Percentiles rank a stretch among this genome's conserved stretches.
Conservation (phyloP, 305 asterid genomes). For the Ilex paraguariensis region DNA sequence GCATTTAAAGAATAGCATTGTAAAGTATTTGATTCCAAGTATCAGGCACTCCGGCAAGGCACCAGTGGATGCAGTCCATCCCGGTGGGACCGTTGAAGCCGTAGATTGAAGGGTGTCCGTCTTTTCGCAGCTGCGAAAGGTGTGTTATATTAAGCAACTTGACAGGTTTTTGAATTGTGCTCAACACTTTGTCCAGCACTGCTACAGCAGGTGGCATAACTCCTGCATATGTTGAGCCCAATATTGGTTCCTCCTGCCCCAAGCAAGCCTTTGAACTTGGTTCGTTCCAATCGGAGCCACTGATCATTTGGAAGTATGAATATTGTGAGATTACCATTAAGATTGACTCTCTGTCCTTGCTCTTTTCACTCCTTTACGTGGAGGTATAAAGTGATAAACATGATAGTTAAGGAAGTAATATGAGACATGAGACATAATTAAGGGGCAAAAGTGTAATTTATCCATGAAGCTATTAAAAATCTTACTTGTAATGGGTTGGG, state of each 20-base stretch:
- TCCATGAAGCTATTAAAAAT: not conserved
- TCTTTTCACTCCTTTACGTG: too few relatives aligned
- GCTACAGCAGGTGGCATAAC: slow-evolving; percentile 52
- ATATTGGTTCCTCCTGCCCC: slow-evolving; percentile 41
- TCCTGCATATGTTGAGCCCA: slow-evolving; percentile 63
- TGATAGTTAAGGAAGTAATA: too few relatives aligned
- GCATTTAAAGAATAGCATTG: slow-evolving; percentile 27
- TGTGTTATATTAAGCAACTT: slow-evolving; percentile 56
- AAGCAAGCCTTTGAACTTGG: slow-evolving; percentile 48
- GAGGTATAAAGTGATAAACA: too few relatives aligned
- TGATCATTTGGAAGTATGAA: not conserved
- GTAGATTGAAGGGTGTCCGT: slow-evolving; percentile 80
- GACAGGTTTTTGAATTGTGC: slow-evolving; percentile 33
- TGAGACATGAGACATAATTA: too few relatives aligned
- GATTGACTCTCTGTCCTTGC: too few relatives aligned
- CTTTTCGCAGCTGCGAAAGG: slow-evolving; percentile 74
- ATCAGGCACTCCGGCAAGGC: slow-evolving; percentile 84
- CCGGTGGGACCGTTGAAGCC: slow-evolving; percentile 40
- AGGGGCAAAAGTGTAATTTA: too few relatives aligned
- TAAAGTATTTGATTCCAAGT: slow-evolving; percentile 75
- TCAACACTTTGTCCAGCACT: slow-evolving; percentile 52
- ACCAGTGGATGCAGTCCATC: slow-evolving; percentile 94
- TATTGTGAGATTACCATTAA: too few relatives aligned
- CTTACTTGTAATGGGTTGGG: slow-evolving; percentile 78
- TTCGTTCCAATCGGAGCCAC: slow-evolving; percentile 57